phyloP scores from a whole-genome alignment of 805 yeast genomes.

The Kodamaea neixiangensis region DNA sequence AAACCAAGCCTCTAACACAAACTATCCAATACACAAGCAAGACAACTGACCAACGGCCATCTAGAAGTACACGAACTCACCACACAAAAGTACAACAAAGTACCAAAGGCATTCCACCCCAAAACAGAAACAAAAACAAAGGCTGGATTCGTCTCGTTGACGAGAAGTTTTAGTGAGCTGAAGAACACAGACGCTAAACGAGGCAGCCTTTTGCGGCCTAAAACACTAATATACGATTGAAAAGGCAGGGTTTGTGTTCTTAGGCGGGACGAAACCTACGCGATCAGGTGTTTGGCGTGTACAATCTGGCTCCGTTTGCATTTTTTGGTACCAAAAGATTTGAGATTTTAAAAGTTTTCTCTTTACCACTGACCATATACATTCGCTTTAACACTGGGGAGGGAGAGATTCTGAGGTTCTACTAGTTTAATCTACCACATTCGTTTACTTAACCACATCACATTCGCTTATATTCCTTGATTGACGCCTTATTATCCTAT shows the following conservation, averaged over 20 bases:
- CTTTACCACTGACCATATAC: neutral
- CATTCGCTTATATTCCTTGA: neutral
- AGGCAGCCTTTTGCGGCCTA: neutral
- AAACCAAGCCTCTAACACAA: neutral
- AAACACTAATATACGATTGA: neutral
- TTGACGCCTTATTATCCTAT: neutral
- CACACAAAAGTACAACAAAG: neutral
- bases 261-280: conserved; percentile 3
- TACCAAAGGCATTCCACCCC: neutral
- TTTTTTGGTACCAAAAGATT: neutral
- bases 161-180: neutral
- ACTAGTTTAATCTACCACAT: neutral
- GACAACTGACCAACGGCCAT: neutral
- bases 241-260: neutral
- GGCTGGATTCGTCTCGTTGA: neutral
- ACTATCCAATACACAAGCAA: neutral
- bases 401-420: neutral
- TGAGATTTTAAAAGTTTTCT: neutral
- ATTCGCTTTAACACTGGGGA: neutral
- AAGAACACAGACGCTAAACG: neutral
- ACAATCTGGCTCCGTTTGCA: neutral
- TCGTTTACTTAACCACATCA: neutral
- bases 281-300: neutral
- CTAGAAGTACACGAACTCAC: too few species aligned
- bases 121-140: conserved; percentile 2